Conservation (phyloP, 2,329 filamentous ascomycete genomes). For the Aplosporella prunicola region DNA sequence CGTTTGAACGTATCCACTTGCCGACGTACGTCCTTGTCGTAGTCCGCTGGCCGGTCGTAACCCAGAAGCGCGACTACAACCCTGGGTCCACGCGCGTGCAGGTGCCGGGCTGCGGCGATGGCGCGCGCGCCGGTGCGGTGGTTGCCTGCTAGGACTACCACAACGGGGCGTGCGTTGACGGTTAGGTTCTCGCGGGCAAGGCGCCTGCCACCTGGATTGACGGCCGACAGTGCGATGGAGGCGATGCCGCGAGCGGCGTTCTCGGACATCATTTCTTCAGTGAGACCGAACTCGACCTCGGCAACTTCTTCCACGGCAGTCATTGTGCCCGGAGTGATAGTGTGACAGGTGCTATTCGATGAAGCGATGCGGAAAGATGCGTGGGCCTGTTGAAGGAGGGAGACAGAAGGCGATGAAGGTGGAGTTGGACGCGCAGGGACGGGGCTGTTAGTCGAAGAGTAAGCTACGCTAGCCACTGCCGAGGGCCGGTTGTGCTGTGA, state of each 20-base stretch:
- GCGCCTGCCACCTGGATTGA: slow-evolving; percentile 51
- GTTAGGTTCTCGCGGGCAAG: slow-evolving; percentile 36
- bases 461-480: slow-evolving; percentile 7
- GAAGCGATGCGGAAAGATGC: slow-evolving; percentile 41
- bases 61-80: slow-evolving; percentile 78
- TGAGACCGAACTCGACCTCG: slow-evolving; percentile 74
- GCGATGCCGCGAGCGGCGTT: slow-evolving; percentile 84
- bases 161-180: slow-evolving; percentile 41
- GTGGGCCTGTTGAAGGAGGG: slow-evolving; percentile 10
- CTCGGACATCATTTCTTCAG: slow-evolving; percentile 83
- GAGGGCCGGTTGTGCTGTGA: slow-evolving; percentile 25
- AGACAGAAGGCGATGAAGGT: slow-evolving; percentile 26
- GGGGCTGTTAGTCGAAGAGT: slow-evolving; percentile 26
- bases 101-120: slow-evolving; percentile 74
- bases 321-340: slow-evolving; percentile 67
- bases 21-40: slow-evolving; percentile 68
- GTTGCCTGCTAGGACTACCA: slow-evolving; percentile 87
- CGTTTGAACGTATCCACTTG: slow-evolving; percentile 79
- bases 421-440: slow-evolving; percentile 23
- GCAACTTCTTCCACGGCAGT: slow-evolving; percentile 87
- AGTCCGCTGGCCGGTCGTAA: slow-evolving; percentile 69
- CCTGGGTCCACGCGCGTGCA: slow-evolving; percentile 72
- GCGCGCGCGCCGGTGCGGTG: slow-evolving; percentile 81
- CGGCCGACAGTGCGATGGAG: slow-evolving; percentile 64
- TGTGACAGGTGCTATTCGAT: slow-evolving; percentile 47